Percentiles rank a stretch among this genome's conserved stretches.
phyloP scores from a whole-genome alignment of 345 rosid genomes.

The Xanthoceras sorbifolium region DNA sequence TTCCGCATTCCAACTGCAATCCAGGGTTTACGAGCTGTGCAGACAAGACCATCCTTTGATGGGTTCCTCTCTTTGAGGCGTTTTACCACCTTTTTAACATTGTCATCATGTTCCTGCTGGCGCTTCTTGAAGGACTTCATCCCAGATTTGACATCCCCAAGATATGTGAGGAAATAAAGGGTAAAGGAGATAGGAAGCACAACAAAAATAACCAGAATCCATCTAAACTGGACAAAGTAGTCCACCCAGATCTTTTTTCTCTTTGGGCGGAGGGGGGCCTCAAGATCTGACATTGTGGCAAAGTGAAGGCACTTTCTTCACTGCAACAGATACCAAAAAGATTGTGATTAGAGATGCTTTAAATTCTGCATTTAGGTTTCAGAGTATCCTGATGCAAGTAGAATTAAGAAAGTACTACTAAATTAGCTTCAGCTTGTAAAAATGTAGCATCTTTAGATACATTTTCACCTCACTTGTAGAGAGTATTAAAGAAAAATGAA shows the following conservation, averaged over 20 bases:
- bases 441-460: background rate
- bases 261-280: constrained; percentile 78
- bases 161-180: constrained; percentile 79
- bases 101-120: constrained; percentile 89
- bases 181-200: constrained; percentile 89
- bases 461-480: background rate
- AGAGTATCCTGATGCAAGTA: constrained; percentile 7
- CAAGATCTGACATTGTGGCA: constrained; percentile 74
- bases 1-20: constrained; percentile 98
- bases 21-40: constrained; percentile 99
- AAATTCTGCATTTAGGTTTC: background rate
- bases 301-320: constrained; percentile 26
- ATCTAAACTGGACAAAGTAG: constrained; percentile 79
- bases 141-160: constrained; percentile 91
- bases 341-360: background rate
- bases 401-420: background rate
- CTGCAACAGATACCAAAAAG: constrained; percentile 18
- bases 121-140: constrained; percentile 86
- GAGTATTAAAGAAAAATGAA: background rate
- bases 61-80: constrained; percentile 83
- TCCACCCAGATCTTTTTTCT: constrained; percentile 90
- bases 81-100: constrained; percentile 80
- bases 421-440: background rate
- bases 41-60: constrained; percentile 91
- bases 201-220: constrained; percentile 88